Conservation (phyloP, 2,329 filamentous ascomycete species). For the Bipolaris gigantea region DNA sequence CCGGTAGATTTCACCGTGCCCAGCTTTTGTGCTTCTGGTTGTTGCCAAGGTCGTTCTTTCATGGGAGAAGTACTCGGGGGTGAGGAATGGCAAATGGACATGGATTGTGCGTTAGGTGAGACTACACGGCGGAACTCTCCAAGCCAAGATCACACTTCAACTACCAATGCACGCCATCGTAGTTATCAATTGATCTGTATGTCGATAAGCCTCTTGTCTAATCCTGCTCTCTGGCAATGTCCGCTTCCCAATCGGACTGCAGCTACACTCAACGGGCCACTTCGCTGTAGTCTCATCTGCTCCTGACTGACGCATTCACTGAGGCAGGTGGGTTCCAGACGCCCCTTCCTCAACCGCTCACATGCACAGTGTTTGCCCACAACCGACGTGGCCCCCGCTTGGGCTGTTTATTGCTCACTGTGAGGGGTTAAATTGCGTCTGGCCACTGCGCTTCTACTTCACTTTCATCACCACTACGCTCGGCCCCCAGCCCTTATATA, state of each 20-base stretch:
- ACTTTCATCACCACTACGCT: constrained; percentile 2
- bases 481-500: background rate
- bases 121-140: too few species aligned
- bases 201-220: background rate
- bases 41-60: background rate
- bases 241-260: background rate
- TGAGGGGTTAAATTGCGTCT: background rate
- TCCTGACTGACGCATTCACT: background rate
- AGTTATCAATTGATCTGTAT: background rate
- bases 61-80: too few species aligned
- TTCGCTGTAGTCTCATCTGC: background rate
- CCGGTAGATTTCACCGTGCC: background rate
- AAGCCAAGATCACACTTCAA: background rate
- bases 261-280: background rate
- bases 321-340: background rate
- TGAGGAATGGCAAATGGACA: too few species aligned
- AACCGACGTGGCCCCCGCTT: background rate
- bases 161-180: background rate
- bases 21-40: background rate
- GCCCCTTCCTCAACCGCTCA: background rate
- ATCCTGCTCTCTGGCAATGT: background rate
- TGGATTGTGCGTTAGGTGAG: too few species aligned
- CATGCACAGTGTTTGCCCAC: background rate
- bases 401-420: background rate
- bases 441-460: background rate